These are phyloP conservation scores for Beauveria pseudobassiana DNA, from an alignment of 2,329 filamentous ascomycete species.

Conservation along the genomic window DNA sequence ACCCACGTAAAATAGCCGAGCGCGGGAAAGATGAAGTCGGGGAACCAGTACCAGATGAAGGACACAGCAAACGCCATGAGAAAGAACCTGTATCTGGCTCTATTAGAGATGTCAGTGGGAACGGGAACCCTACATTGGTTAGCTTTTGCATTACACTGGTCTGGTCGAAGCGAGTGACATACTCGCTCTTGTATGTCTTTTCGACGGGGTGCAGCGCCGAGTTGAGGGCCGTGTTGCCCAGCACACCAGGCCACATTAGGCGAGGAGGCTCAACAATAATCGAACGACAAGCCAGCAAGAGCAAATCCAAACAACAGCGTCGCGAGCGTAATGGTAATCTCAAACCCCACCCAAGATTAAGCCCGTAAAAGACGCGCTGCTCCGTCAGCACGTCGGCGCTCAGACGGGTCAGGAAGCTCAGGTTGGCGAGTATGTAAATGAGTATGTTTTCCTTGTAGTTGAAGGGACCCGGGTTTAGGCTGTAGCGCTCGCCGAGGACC, in stretches of 20 bases:
- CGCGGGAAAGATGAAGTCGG: constrained; percentile 38
- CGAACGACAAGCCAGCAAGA: constrained; percentile 37
- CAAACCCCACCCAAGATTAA: constrained; percentile 39
- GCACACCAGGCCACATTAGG: constrained; percentile 45
- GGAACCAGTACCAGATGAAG: constrained; percentile 44
- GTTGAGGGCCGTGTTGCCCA: constrained; percentile 41
- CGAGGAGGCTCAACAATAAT: constrained; percentile 38
- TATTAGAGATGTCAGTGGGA: constrained; percentile 11
- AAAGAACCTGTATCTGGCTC: constrained; percentile 38
- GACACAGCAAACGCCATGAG: constrained; percentile 26
- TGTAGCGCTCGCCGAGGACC: constrained; percentile 18
- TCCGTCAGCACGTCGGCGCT: constrained; percentile 28
- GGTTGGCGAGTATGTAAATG: constrained; percentile 49
- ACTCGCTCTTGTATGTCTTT: constrained; percentile 18
- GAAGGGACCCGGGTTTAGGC: constrained; percentile 33
- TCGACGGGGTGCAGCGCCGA: constrained; percentile 32
- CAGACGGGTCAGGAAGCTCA: constrained; percentile 34
- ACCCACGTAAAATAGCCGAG: constrained; percentile 39
- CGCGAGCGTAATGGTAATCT: constrained; percentile 38
- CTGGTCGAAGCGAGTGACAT: not conserved
- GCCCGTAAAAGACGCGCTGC: constrained; percentile 33
- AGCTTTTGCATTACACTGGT: not conserved
- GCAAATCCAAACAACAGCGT: constrained; percentile 47
- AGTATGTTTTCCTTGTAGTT: constrained; percentile 43
- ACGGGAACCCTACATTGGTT: not conserved